Percentiles rank a stretch among this genome's conserved stretches.
phyloP scores from a whole-genome alignment of 805 yeast species.

The Metschnikowia chrysomelidarum region DNA sequence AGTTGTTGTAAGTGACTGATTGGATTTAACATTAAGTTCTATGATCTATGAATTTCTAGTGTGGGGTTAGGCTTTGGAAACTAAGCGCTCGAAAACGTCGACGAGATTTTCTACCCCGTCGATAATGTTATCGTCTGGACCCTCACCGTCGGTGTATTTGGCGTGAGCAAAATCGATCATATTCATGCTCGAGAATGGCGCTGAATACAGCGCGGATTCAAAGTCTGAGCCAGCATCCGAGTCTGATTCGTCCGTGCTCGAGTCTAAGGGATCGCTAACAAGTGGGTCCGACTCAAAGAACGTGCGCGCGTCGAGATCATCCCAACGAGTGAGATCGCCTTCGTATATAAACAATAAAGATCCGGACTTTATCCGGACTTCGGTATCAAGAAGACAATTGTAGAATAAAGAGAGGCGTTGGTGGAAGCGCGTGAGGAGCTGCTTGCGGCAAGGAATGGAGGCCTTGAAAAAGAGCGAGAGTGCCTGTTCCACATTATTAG shows the following conservation, averaged over 20 bases:
- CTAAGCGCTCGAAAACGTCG: slow-evolving; percentile 33
- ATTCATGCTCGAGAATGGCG: slow-evolving; percentile 38
- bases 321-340: slow-evolving; percentile 58
- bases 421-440: slow-evolving; percentile 41
- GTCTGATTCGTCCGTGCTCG: slow-evolving; percentile 22
- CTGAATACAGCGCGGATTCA: slow-evolving; percentile 6
- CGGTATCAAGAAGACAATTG: slow-evolving; percentile 60
- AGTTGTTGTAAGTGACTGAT: slow-evolving; percentile 53
- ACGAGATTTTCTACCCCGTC: slow-evolving; percentile 68
- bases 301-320: slow-evolving; percentile 12
- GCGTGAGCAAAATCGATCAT: slow-evolving; percentile 94
- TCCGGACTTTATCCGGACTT: slow-evolving; percentile 66
- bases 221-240: slow-evolving; percentile 22
- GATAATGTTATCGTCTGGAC: slow-evolving; percentile 69
- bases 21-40: not conserved
- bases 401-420: slow-evolving; percentile 65
- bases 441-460: slow-evolving; percentile 26
- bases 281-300: slow-evolving; percentile 28
- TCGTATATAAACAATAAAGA: slow-evolving; percentile 76
- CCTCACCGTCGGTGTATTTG: slow-evolving; percentile 54
- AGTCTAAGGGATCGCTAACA: slow-evolving; percentile 10
- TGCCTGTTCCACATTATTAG: slow-evolving; percentile 43
- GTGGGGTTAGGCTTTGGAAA: slow-evolving; percentile 1
- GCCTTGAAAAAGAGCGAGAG: slow-evolving; percentile 47
- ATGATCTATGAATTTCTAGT: not conserved